Base-by-base conservation (phyloP, 2,329 filamentous ascomycete genomes). In the Dissoconium aciculare region DNA sequence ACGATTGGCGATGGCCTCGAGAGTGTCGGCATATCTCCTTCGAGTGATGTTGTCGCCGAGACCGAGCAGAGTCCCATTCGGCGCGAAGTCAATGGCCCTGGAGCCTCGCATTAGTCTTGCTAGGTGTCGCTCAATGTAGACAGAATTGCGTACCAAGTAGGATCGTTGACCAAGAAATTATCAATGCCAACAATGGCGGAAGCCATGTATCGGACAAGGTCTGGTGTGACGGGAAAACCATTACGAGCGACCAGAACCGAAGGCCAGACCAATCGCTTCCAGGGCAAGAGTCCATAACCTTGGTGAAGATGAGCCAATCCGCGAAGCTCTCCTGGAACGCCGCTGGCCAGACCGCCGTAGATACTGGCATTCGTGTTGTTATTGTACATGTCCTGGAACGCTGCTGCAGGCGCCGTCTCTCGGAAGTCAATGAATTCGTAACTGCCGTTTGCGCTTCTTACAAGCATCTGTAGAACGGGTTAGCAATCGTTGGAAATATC, bases 361-460 rank as follows among this genome's bases (percentile, higher is more conserved):
- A 87, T 60, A 32, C 80, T 84, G 2, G 67, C 72, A 2, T 64
- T 54, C 1, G 67, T 62, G 40, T 89, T 77, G 32, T 73, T 72
- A 35, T 70, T 65, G 53, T 78, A 95, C 87, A 95, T 95, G 46
- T 91, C 71, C 54, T 84, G 65, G 41, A 67, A 74, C 0, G 84
- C 80, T 0, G 81, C 79, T 0, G 76, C 78, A 1, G 87, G 87
- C 0, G 87, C 87, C 0, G 78, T 73, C 54, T 95, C 87, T 27
- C 87, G 68, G 50, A 92, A 95, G 56, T 95, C 87, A 43, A 95
- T 74, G 35, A 76, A 75, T 49, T 92, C 83, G 50, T 85, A 91
- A 11, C 63, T 62, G n/a, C 83, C 83, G 35, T 81, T 63, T 11
- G 70, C 59, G 17, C 71, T 26, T 15, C 41, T 30, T 4, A 44